Evolutionary conservation across 1,139 yeast species (phyloP), one percentile per base, ranked within the genome.

Genomic region (Diutina scorzettiae): DNA sequence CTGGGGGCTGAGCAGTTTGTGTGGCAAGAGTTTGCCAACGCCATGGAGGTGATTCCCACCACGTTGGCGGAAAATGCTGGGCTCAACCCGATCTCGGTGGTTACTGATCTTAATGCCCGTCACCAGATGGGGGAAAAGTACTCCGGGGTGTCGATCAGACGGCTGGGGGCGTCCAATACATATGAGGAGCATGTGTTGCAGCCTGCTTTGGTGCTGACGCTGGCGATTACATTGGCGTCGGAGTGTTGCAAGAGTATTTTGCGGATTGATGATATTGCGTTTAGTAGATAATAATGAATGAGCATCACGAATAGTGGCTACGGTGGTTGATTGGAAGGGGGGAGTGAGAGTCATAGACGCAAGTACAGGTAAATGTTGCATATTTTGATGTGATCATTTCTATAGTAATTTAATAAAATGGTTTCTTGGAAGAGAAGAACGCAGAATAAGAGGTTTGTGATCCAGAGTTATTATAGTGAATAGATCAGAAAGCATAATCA

Each of bases 11-110:
- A 91, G 60, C 93, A 94, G 44, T 81, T 87, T 53, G 93, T 95
- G 53, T 91, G 89, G 79, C 83, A 81, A 57, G 98, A 89, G 62
- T 91, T 86, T 65, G 96, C 98, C 18, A 79, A 82, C 55, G 97
- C 98, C 2, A 71, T 91, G 52, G 98, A 91, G 63, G 91, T 91
- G 36, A 86, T 91, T 49, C 98, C 98, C 50, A 86, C 96, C 3
- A 93, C 98, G 2, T 71, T 91, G 51, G 97, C 99, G 8, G 98
- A 93, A 64, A 93, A 91, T 59, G 97, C 98, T 14, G 99, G 99
- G 46, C 68, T 91, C 59, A 87, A 91, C 60, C 87, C 96, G 49
- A 86, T 93, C 53, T 84, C 85, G 52, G 94, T 93, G 41, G 95
- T 91, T 34, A 91, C 98, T 16, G 98, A 93, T 50, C 73, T 91